Base-by-base conservation (phyloP, 257 asterid species). In the Ajuga chamaepitys region DNA sequence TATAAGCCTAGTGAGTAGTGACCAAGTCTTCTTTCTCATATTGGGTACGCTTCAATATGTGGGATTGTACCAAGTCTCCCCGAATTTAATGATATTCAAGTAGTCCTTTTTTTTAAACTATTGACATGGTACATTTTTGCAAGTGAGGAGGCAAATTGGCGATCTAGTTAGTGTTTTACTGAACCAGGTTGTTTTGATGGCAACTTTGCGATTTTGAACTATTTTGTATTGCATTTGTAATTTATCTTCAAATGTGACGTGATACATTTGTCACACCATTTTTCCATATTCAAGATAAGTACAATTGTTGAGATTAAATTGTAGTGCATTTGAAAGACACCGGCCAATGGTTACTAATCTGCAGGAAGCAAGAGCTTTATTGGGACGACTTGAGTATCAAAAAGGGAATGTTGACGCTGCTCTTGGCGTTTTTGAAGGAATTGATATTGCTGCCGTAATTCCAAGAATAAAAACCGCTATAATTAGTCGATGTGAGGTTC, bases 351-450 rank as follows among this genome's bases (percentile, higher is more conserved):
- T 66, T 38, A 12, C 34, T 21, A 58, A 68, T 68, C 50, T 52
- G 37, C 70, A 91, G 98, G 98, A 91, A 83, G 98, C 98, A 7
- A 83, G 96, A 81, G 98, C 98, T 20, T 81, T 91, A 68, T 64
- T 91, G 78, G 98, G 98, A 60, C 78, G 98, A 62, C 96, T 91
- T 25, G 98, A 91, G 80, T 91, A 85, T 78, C 98, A 91, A 41
- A 91, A 88, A 48, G 98, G 98, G 66, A 91, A 91, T 44, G 75
- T 82, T 0, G 98, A 86, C 76, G 96, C 85, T 44, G 96, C 98
- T 58, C 95, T 91, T 73, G 84, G 77, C 53, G 98, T 91, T 58
- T 91, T 91, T 58, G 96, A 91, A 72, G 98, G 98, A 58, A 91
- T 88, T 16, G 98, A 91, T 68, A 59, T 86, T 77, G 79, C 77